phyloP scores from a whole-genome alignment of 495 filamentous ascomycete species.

The Neurospora sp. region DNA sequence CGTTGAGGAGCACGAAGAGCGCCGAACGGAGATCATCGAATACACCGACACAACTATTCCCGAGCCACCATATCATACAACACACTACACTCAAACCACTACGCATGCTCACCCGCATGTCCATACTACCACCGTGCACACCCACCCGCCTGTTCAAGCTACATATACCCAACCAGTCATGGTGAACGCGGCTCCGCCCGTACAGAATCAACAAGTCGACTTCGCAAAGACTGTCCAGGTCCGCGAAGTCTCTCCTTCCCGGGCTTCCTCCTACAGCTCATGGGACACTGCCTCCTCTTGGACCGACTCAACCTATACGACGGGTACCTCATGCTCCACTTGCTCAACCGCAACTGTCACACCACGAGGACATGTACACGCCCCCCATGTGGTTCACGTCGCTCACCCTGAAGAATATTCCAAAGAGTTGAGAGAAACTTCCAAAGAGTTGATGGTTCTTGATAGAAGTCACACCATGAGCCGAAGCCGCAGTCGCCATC shows the following conservation, averaged over 20 bases:
- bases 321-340: background rate
- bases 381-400: slow-evolving; percentile 23
- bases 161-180: slow-evolving; percentile 22
- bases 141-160: slow-evolving; percentile 14
- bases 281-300: slow-evolving; percentile 15
- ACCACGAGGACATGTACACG: slow-evolving; percentile 8
- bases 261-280: slow-evolving; percentile 19
- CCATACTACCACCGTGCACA: slow-evolving; percentile 12
- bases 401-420: slow-evolving; percentile 31
- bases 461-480: background rate
- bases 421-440: slow-evolving; percentile 24
- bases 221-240: slow-evolving; percentile 29
- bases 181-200: slow-evolving; percentile 31
- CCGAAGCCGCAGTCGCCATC: background rate
- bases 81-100: background rate
- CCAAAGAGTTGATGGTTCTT: slow-evolving; percentile 10
- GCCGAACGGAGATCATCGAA: slow-evolving; percentile 19
- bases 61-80: slow-evolving; percentile 7
- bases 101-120: background rate
- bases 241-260: slow-evolving; percentile 31
- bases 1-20: slow-evolving; percentile 26
- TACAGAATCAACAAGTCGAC: slow-evolving; percentile 26
- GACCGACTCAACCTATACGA: slow-evolving; percentile 7
- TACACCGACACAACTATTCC: background rate
- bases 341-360: background rate